Percentiles rank a stretch among this genome's conserved stretches.
Evolutionary conservation across 169 alveolate genomes (phyloP).

Genomic region (Eimeria praecox): DNA sequence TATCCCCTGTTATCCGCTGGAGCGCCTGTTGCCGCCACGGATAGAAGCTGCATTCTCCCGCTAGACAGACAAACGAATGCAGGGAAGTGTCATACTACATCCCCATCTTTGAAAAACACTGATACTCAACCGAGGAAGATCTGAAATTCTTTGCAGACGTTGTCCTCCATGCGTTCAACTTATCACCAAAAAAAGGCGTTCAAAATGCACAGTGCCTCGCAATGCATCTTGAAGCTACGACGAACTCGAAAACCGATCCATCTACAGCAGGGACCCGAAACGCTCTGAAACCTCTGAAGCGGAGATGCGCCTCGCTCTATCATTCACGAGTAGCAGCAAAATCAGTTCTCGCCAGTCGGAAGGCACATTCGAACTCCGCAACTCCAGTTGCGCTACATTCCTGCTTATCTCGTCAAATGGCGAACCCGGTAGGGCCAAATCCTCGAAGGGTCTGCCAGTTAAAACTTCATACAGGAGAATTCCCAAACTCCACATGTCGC

Average conservation of each 20-base stretch:
- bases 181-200: too few species aligned
- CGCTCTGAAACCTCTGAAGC: neutral
- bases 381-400: neutral
- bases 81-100: too few species aligned
- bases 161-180: too few species aligned
- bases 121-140: too few species aligned
- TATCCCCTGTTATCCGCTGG: too few species aligned
- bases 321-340: neutral
- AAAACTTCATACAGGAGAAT: neutral
- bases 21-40: too few species aligned
- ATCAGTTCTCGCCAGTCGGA: neutral
- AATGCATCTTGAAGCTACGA: neutral
- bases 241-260: neutral
- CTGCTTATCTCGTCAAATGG: neutral
- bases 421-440: neutral
- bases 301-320: neutral
- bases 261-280: neutral
- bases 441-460: neutral
- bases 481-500: conserved; percentile 50
- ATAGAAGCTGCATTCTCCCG: too few species aligned
- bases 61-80: too few species aligned
- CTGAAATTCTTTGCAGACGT: too few species aligned
- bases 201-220: too few species aligned
- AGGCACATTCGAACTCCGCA: neutral
- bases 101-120: too few species aligned